Evolutionary conservation across 148 eudicot genomes (phyloP).

Genomic region (Chenopodium quinoa): DNA sequence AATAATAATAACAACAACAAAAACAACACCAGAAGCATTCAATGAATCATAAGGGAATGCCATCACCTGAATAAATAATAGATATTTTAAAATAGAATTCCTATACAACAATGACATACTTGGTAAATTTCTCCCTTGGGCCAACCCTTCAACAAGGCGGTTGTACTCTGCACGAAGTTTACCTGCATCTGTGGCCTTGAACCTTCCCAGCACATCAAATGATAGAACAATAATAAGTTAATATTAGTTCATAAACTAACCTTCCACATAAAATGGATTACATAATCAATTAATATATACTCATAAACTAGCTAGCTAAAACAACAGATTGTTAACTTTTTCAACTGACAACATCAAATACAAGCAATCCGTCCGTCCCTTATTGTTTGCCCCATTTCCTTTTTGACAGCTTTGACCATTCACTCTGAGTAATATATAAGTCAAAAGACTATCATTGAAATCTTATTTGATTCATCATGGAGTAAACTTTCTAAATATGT

Average conservation of each 20-base stretch:
- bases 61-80: background rate
- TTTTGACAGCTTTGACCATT: too few species aligned
- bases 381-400: too few species aligned
- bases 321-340: background rate
- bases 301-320: conserved; percentile 17
- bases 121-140: conserved; percentile 78
- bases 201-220: conserved; percentile 88
- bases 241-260: conserved; percentile 16
- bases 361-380: too few species aligned
- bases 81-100: background rate
- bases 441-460: too few species aligned
- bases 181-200: conserved; percentile 91
- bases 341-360: background rate
- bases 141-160: conserved; percentile 94
- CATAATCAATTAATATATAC: background rate
- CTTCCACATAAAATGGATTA: conserved; percentile 31
- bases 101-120: conserved; percentile 41
- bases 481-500: too few species aligned
- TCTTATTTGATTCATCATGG: too few species aligned
- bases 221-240: background rate
- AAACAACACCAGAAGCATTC: background rate
- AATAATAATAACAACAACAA: too few species aligned
- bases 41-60: background rate
- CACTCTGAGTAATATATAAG: too few species aligned
- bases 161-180: conserved; percentile 86